Conservation (phyloP, 257 asterid species). For the Solanum paucissectum region DNA sequence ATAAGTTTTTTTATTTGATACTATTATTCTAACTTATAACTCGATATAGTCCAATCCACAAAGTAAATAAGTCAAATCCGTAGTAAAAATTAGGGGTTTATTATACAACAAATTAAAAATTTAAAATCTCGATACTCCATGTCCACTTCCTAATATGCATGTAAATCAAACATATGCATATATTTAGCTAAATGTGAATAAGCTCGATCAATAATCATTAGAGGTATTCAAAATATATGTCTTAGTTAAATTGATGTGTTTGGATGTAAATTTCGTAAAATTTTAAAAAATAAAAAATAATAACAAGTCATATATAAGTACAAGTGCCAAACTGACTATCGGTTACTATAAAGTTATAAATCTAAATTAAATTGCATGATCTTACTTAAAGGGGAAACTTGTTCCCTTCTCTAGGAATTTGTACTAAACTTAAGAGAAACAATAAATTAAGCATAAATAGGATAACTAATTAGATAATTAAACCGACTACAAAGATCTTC, state of each 20-base stretch:
- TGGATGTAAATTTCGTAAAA: accelerated
- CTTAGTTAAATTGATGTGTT: not conserved
- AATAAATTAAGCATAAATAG: not conserved
- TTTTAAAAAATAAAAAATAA: too few relatives aligned
- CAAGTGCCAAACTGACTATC: not conserved
- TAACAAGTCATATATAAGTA: not conserved
- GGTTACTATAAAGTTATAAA: too few relatives aligned
- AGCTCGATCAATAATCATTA: not conserved
- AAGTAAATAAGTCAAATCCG: not conserved
- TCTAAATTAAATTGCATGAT: not conserved
- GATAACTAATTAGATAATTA: not conserved
- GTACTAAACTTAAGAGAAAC: not conserved
- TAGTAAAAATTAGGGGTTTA: not conserved
- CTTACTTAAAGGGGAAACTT: not conserved
- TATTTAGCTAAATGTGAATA: not conserved
- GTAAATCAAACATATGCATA: not conserved
- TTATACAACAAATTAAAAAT: not conserved
- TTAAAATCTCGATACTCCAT: not conserved
- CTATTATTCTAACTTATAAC: not conserved
- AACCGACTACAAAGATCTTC: slow-evolving; percentile 1
- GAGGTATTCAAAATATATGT: not conserved
- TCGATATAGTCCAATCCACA: not conserved
- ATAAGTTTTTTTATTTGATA: not conserved
- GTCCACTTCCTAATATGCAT: not conserved
- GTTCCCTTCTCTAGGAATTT: not conserved